Conservation (phyloP, 768 basidiomycete species). For the Pisolithus sp. region DNA sequence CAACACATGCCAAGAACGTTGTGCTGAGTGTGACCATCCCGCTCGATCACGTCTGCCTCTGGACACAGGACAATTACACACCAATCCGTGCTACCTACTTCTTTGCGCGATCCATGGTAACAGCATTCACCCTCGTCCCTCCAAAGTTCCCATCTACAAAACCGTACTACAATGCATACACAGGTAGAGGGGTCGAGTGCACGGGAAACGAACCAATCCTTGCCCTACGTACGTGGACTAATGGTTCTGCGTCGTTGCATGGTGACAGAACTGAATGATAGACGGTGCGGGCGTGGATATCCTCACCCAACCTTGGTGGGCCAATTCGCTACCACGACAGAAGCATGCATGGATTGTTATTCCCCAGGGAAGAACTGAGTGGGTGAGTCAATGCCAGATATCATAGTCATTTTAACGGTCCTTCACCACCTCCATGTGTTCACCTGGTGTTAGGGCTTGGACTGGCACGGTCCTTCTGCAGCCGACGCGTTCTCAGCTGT, state of each 20-base stretch:
- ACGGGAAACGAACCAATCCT: constrained; percentile 44
- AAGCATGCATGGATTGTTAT: constrained; percentile 65
- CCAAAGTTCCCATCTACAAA: constrained; percentile 34
- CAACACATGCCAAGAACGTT: background rate
- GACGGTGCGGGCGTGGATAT: constrained; percentile 88
- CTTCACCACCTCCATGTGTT: background rate
- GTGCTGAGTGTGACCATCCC: constrained; percentile 35
- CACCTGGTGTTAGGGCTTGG: constrained; percentile 54
- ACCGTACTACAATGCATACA: background rate
- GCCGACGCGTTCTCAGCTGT: constrained; percentile 62
- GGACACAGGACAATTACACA: constrained; percentile 31
- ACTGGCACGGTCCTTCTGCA: constrained; percentile 87
- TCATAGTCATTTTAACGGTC: background rate
- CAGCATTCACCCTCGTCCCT: constrained; percentile 51
- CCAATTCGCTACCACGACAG: constrained; percentile 53
- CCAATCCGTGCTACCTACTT: constrained; percentile 56
- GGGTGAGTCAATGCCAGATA: constrained; percentile 43
- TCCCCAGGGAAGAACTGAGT: constrained; percentile 80
- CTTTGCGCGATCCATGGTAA: constrained; percentile 47
- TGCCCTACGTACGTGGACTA: constrained; percentile 49
- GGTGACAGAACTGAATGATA: constrained; percentile 20
- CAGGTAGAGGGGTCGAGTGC: background rate
- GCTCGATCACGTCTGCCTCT: constrained; percentile 38
- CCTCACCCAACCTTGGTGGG: constrained; percentile 49
- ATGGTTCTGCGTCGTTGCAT: background rate